These are phyloP conservation scores for Trichoderma hamatum DNA, from an alignment of 2,329 filamentous ascomycete genomes.

Conservation along the genomic window DNA sequence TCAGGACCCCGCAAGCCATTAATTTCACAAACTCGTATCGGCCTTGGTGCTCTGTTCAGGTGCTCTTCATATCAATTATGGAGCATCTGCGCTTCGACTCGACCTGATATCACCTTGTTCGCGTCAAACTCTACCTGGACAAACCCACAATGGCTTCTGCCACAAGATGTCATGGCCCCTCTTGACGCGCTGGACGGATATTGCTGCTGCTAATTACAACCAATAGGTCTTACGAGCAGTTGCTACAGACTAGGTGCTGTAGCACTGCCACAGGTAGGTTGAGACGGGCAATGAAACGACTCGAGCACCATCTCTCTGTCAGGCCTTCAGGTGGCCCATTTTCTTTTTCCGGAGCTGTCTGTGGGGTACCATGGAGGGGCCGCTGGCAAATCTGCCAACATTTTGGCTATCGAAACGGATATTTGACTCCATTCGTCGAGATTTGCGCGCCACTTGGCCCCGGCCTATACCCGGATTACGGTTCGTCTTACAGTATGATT, in stretches of 20 bases:
- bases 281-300: background rate
- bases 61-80: background rate
- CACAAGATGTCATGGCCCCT: constrained; percentile 22
- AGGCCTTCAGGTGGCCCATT: background rate
- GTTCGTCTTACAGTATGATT: too few species aligned
- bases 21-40: background rate
- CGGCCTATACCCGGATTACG: constrained; percentile 3
- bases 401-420: background rate
- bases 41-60: background rate
- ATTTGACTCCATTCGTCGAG: constrained; percentile 6
- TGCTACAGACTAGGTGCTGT: background rate
- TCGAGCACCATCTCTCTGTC: background rate
- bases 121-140: background rate
- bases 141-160: background rate
- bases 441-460: background rate
- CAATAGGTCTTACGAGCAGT: background rate
- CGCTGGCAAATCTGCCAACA: background rate
- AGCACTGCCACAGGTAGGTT: background rate
- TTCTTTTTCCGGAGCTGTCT: background rate
- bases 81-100: background rate
- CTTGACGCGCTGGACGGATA: background rate
- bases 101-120: background rate
- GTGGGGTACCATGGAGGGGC: constrained; percentile 7
- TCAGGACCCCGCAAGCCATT: background rate
- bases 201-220: too few species aligned